phyloP scores from a whole-genome alignment of 352 stramenopile genomes.

The Pythium rishiriense region DNA sequence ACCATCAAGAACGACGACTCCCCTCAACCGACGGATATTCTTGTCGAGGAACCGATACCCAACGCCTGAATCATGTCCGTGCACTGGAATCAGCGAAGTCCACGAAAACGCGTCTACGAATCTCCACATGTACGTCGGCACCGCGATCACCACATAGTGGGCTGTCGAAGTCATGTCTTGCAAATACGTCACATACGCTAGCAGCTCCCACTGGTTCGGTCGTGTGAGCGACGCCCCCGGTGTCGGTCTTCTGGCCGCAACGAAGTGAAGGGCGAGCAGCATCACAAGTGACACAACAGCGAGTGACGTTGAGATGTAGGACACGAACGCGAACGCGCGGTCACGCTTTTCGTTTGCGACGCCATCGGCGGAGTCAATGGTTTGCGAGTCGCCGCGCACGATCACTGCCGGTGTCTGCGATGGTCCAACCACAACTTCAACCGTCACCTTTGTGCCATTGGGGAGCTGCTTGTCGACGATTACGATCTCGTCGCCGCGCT shows the following conservation, averaged over 20 bases:
- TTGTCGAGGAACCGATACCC: background rate
- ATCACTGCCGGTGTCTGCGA: constrained; percentile 10
- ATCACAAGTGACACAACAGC: constrained; percentile 8
- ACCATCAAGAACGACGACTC: constrained; percentile 19
- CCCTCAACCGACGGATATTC: constrained; percentile 1
- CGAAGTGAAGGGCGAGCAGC: constrained; percentile 21
- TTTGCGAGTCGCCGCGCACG: constrained; percentile 8
- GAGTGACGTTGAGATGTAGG: constrained; percentile 7
- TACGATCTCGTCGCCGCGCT: constrained; percentile 17
- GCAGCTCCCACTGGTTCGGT: constrained; percentile 35
- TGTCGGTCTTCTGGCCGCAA: constrained; percentile 4
- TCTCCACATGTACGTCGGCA: constrained; percentile 22
- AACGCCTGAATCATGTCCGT: constrained; percentile 16
- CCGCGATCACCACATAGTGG: constrained; percentile 16
- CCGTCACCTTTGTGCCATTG: constrained; percentile 11
- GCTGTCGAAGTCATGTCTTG: constrained; percentile 13
- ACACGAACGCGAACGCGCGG: background rate
- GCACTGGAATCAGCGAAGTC: constrained; percentile 25
- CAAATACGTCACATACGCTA: constrained; percentile 24
- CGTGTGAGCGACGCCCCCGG: constrained; percentile 5
- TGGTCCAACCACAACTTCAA: constrained; percentile 13
- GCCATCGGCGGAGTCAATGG: background rate
- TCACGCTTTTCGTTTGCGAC: background rate
- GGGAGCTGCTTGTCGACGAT: constrained; percentile 5
- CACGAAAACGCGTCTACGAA: constrained; percentile 33